A percentile compares a stretch with the other conserved stretches of the same genome.
phyloP scores from a whole-genome alignment of 345 rosid species.

The Mangifera indica region DNA sequence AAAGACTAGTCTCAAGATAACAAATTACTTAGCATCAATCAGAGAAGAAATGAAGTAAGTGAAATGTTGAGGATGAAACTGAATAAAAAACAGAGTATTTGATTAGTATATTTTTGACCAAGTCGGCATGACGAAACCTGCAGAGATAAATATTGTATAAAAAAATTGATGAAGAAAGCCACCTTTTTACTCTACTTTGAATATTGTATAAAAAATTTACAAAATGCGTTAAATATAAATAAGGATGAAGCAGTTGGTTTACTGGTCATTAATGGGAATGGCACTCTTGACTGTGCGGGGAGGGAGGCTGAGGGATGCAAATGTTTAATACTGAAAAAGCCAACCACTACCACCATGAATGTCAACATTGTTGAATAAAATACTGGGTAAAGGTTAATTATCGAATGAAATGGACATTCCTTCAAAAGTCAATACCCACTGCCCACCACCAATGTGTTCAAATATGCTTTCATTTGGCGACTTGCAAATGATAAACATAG shows the following conservation, averaged over 20 bases:
- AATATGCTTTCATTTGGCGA: too few relatives aligned
- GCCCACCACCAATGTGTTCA: too few relatives aligned
- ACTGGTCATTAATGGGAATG: neutral
- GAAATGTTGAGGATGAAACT: neutral
- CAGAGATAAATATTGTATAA: neutral
- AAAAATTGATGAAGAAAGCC: neutral
- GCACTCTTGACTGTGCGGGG: neutral
- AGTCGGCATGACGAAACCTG: conserved; percentile 7
- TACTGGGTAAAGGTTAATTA: too few relatives aligned
- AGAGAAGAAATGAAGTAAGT: too few relatives aligned
- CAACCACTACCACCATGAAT: neutral
- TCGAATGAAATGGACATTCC: too few relatives aligned
- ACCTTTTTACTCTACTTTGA: neutral
- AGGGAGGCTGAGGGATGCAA: neutral
- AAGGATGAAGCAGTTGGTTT: neutral
- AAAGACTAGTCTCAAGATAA: neutral
- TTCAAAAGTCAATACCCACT: too few relatives aligned
- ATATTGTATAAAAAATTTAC: too few relatives aligned
- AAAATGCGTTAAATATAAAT: too few relatives aligned
- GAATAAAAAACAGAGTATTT: neutral
- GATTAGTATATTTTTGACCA: conserved; percentile 12
- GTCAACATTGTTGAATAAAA: too few relatives aligned
- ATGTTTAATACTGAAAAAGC: neutral
- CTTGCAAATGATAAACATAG: too few relatives aligned
- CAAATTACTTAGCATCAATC: too few relatives aligned